Conservation (phyloP, 2,329 filamentous ascomycete species). For the Cryoendolithus antarcticus region DNA sequence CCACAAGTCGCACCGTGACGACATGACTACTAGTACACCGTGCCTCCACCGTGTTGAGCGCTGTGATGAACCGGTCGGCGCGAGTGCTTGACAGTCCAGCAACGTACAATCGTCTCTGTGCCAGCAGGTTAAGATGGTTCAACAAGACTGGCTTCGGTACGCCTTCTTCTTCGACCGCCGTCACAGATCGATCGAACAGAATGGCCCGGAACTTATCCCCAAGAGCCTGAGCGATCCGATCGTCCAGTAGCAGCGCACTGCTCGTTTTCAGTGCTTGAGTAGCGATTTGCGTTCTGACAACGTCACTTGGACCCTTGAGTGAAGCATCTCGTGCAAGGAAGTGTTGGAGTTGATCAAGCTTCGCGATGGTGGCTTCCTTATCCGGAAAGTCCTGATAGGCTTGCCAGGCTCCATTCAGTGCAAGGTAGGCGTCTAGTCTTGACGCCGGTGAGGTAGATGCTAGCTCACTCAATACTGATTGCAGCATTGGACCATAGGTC, state of each 20-base stretch:
- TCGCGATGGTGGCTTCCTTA: conserved; percentile 56
- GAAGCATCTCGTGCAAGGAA: conserved; percentile 76
- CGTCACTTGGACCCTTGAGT: conserved; percentile 37
- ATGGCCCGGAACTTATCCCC: conserved; percentile 68
- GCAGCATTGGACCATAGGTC: conserved; percentile 66
- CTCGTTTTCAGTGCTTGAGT: conserved; percentile 69
- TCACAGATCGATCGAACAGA: conserved; percentile 69
- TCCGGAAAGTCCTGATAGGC: conserved; percentile 74
- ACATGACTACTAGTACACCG: conserved; percentile 71
- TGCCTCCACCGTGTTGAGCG: conserved; percentile 60
- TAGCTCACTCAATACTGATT: conserved; percentile 72
- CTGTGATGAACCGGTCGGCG: conserved; percentile 56
- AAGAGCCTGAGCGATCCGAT: conserved; percentile 56
- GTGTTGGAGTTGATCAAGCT: conserved; percentile 64
- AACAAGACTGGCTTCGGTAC: conserved; percentile 67
- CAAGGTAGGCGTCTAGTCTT: conserved; percentile 75
- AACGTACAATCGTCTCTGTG: conserved; percentile 63
- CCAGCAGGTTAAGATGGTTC: conserved; percentile 68
- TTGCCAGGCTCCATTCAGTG: conserved; percentile 62
- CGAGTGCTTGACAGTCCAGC: conserved; percentile 63
- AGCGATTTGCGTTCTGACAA: conserved; percentile 54
- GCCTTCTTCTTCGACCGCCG: conserved; percentile 54
- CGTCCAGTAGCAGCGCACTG: conserved; percentile 62
- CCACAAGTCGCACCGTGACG: conserved; percentile 59
- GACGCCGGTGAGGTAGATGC: conserved; percentile 59